A percentile compares a stretch with the other conserved stretches of the same genome.
Evolutionary conservation across 164 flowering plant species (phyloP).

Genomic region (Liquidambar formosana): DNA sequence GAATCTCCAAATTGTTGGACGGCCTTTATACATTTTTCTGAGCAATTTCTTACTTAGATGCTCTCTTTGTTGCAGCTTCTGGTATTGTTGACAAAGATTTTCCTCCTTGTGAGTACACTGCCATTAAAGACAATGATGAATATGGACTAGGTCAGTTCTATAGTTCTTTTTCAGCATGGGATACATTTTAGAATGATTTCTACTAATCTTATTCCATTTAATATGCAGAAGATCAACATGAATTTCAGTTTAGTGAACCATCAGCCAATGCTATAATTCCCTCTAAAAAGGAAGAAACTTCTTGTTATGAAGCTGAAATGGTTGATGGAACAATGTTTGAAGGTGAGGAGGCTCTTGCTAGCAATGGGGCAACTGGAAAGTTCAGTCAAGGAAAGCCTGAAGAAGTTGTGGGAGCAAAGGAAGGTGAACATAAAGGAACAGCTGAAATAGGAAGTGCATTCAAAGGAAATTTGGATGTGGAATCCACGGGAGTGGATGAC

Average conservation of each 20-base stretch:
- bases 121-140: not conserved
- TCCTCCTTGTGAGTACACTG: not conserved
- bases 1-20: too few species aligned
- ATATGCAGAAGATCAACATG: constrained; percentile 6
- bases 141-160: not conserved
- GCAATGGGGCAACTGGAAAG: not conserved
- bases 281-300: not conserved
- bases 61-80: constrained; percentile 6
- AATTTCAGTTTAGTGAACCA: not conserved
- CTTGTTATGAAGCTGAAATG: not conserved
- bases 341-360: not conserved
- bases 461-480: not conserved
- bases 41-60: not conserved
- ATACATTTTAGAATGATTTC: not conserved
- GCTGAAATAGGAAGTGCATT: not conserved
- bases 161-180: not conserved
- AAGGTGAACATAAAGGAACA: not conserved
- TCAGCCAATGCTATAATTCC: not conserved
- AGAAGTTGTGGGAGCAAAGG: not conserved
- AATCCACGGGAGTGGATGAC: not conserved
- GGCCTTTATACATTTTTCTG: too few species aligned
- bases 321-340: not conserved
- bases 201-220: not conserved
- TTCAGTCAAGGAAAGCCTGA: not conserved
- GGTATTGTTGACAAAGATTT: not conserved